These are phyloP conservation scores for Dictyophora rubrovolvata DNA, from an alignment of 768 basidiomycete species.

Conservation along the genomic window DNA sequence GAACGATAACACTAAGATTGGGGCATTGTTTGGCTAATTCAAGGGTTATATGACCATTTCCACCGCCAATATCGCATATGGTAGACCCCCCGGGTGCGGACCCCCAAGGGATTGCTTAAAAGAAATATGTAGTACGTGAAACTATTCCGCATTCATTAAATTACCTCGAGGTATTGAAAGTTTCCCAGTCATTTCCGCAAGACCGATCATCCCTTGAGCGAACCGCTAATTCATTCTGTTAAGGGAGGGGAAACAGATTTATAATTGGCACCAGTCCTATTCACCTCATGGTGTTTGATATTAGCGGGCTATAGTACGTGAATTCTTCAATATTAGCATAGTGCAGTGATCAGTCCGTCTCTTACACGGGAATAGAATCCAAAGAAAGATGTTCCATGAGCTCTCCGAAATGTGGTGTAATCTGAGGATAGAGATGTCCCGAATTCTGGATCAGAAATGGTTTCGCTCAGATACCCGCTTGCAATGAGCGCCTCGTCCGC, in stretches of 20 bases:
- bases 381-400: conserved; percentile 18
- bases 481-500: not conserved
- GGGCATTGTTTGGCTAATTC: not conserved
- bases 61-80: conserved; percentile 12
- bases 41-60: conserved; percentile 3
- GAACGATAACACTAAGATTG: conserved; percentile 13
- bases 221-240: conserved; percentile 12
- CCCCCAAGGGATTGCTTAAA: conserved; percentile 20
- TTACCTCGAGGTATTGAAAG: not conserved
- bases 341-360: not conserved
- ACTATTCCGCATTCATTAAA: no score
- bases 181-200: conserved; percentile 17
- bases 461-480: not conserved
- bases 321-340: no score
- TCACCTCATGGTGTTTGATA: not conserved
- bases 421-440: conserved; percentile 12
- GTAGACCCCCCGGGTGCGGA: conserved; percentile 15
- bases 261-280: not conserved
- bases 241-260: not conserved
- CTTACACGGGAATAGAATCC: conserved; percentile 18
- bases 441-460: conserved; percentile 13
- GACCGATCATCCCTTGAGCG: conserved; percentile 17
- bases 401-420: conserved; percentile 13
- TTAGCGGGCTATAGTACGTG: not conserved
- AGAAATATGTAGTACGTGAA: no score